Percentiles rank a stretch among this genome's conserved stretches.
Evolutionary conservation across 106 monocot species (phyloP).

Genomic region (Apostasia ramifera): DNA sequence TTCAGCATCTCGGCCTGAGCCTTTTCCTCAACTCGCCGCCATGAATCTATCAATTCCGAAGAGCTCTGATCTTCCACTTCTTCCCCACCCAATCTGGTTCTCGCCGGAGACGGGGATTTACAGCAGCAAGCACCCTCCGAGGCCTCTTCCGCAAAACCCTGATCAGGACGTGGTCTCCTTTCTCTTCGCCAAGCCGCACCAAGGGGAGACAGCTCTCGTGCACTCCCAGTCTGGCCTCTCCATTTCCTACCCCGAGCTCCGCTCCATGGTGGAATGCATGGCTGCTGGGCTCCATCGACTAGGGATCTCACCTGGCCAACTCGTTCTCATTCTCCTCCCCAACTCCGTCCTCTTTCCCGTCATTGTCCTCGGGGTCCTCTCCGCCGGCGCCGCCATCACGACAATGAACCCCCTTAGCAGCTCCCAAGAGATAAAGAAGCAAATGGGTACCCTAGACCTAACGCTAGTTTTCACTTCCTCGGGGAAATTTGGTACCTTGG

Average conservation of each 20-base stretch:
- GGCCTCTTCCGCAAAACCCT: slow-evolving; percentile 31
- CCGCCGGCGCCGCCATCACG: slow-evolving; percentile 31
- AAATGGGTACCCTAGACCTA: neutral
- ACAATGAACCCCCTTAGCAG: slow-evolving; percentile 43
- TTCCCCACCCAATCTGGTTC: slow-evolving; percentile 15
- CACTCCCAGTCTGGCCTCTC: slow-evolving; percentile 36
- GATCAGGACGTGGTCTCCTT: slow-evolving; percentile 37
- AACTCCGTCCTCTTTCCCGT: slow-evolving; percentile 45
- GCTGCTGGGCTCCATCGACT: slow-evolving; percentile 32
- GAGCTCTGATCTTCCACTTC: neutral
- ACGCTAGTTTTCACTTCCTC: slow-evolving; percentile 5
- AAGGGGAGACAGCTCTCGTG: slow-evolving; percentile 35
- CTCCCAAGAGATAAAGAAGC: slow-evolving; percentile 34
- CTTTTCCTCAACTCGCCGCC: too few species aligned
- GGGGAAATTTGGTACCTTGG: slow-evolving; percentile 6
- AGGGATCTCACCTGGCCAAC: slow-evolving; percentile 16
- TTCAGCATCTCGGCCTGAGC: too few species aligned
- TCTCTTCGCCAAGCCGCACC: slow-evolving; percentile 40
- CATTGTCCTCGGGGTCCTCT: slow-evolving; percentile 30
- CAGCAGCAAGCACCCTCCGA: slow-evolving; percentile 41
- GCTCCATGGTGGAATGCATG: slow-evolving; percentile 22
- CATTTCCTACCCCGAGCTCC: slow-evolving; percentile 29
- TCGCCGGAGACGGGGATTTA: slow-evolving; percentile 54
- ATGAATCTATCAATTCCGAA: too few species aligned
- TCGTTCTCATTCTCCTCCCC: slow-evolving; percentile 41